phyloP scores from a whole-genome alignment of 345 rosid genomes.

The Excoecaria agallocha region DNA sequence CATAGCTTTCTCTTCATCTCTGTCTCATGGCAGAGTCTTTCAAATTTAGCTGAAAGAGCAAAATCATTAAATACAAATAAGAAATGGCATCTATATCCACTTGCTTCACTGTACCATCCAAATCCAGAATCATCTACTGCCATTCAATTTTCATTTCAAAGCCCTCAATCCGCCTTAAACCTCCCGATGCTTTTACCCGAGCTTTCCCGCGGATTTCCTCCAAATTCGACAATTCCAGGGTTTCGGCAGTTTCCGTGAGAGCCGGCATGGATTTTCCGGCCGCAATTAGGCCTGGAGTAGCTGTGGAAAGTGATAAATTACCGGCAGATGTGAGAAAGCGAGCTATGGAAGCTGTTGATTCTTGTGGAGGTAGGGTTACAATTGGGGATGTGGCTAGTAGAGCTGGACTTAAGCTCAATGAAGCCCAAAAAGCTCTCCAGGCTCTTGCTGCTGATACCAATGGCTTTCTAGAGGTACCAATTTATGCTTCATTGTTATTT shows the following conservation, averaged over 20 bases:
- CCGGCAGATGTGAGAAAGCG: conserved; percentile 77
- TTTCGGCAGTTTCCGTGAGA: conserved; percentile 25
- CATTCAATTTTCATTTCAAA: conserved; percentile 20
- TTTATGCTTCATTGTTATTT: neutral
- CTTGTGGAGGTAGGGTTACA: conserved; percentile 75
- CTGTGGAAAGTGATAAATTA: conserved; percentile 73
- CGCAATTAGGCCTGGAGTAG: conserved; percentile 59
- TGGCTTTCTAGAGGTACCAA: conserved; percentile 87
- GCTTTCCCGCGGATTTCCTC: conserved; percentile 19
- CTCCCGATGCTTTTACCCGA: conserved; percentile 33
- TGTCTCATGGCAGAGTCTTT: neutral
- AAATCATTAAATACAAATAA: neutral
- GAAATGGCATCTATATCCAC: conserved; percentile 60
- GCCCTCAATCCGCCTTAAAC: conserved; percentile 36
- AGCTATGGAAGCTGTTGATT: conserved; percentile 83
- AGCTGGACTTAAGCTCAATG: conserved; percentile 71
- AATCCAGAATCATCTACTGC: conserved; percentile 17
- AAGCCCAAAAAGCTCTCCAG: conserved; percentile 90
- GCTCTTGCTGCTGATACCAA: conserved; percentile 91
- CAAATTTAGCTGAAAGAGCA: neutral
- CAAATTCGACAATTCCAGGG: conserved; percentile 30
- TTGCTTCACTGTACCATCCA: conserved; percentile 46
- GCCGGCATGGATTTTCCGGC: conserved; percentile 48
- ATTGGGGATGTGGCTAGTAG: conserved; percentile 81
- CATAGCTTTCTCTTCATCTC: no score